A percentile compares a stretch with the other conserved stretches of the same genome.
Conservation (phyloP, 805 yeast species). For the Yarrowia bubula region DNA sequence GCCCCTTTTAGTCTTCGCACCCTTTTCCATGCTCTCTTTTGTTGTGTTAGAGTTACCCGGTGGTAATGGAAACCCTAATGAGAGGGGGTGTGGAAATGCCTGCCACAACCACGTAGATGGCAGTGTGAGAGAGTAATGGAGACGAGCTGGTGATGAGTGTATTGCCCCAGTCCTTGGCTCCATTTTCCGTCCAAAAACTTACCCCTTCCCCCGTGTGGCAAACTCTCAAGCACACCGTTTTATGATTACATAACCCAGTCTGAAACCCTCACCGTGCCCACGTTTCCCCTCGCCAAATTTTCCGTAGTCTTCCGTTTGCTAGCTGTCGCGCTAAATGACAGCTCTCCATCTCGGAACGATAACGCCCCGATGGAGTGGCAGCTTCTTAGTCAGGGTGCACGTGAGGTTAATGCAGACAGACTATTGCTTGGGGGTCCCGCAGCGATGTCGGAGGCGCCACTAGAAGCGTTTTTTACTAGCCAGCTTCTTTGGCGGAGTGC, state of each 20-base stretch:
- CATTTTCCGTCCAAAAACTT: background rate
- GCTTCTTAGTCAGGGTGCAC: background rate
- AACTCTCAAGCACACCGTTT: background rate
- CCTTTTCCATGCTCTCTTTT: constrained; percentile 22
- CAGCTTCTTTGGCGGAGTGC: no score
- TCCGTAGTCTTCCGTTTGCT: background rate
- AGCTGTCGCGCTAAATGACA: background rate
- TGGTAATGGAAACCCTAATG: constrained; percentile 21
- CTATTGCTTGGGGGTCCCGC: background rate
- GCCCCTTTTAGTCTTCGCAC: constrained; percentile 17
- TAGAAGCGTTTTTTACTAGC: background rate
- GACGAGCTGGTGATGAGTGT: background rate
- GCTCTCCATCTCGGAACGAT: background rate
- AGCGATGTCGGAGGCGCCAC: background rate
- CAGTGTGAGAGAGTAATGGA: background rate
- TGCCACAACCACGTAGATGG: background rate
- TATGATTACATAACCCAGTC: constrained; percentile 17
- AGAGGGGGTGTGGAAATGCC: constrained; percentile 4
- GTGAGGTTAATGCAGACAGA: background rate
- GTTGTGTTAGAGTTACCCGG: constrained; percentile 27
- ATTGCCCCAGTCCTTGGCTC: background rate
- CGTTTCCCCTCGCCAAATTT: constrained; percentile 2
- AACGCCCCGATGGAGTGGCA: background rate
- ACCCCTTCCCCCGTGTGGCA: background rate
- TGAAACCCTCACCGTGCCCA: constrained; percentile 9